Conservation (phyloP, 108 stramenopile species). For the Skeletonema costatum region DNA sequence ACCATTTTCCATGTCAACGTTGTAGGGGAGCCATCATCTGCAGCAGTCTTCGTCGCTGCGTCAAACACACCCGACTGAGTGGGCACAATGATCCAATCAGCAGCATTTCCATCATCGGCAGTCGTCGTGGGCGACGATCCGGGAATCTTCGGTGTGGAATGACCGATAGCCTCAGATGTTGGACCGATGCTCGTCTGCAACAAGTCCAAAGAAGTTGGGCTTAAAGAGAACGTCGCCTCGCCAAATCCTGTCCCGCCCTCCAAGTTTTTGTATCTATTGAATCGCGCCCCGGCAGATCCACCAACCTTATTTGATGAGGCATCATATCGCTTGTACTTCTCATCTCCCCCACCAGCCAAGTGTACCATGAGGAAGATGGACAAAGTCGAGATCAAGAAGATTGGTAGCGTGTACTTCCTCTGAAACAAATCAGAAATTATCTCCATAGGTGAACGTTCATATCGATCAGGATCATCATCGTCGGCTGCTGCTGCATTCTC, state of each 20-base stretch:
- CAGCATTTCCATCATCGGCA: constrained; percentile 20
- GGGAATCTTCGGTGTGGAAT: constrained; percentile 41
- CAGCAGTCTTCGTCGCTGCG: neutral
- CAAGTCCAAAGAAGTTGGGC: neutral
- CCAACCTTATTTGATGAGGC: neutral
- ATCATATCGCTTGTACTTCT: neutral
- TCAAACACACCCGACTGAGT: constrained; percentile 3
- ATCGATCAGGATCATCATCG: constrained; percentile 1
- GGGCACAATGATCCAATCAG: constrained; percentile 32
- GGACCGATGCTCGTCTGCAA: neutral
- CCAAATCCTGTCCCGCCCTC: constrained; percentile 5
- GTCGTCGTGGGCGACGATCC: neutral
- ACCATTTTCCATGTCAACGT: constrained; percentile 14
- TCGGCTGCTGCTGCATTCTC: constrained; percentile 26
- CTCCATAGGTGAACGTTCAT: constrained; percentile 19
- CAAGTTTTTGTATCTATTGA: neutral
- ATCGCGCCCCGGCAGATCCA: neutral
- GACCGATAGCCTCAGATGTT: constrained; percentile 32
- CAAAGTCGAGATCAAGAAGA: constrained; percentile 19
- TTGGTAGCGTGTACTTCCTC: constrained; percentile 34
- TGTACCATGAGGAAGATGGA: constrained; percentile 43
- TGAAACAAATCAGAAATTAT: constrained; percentile 28
- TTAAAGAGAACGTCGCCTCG: constrained; percentile 3
- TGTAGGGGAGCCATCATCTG: constrained; percentile 4
- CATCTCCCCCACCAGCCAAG: constrained; percentile 21